Base-by-base conservation (phyloP, 371 early-diverging fungal species). In the Encephalitozoon hellem region DNA sequence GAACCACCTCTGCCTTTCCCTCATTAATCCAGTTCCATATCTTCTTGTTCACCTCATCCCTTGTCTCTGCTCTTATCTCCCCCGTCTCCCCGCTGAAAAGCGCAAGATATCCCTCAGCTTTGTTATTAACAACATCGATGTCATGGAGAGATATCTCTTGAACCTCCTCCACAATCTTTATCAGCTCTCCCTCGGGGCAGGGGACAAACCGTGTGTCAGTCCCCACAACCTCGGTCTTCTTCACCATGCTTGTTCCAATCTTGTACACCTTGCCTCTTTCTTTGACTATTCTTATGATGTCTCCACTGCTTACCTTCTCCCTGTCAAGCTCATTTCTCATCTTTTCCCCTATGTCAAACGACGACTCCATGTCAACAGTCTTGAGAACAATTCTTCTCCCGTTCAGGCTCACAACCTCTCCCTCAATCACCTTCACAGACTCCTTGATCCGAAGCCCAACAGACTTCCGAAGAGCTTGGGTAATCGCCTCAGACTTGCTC, bases 301-400 rank as follows among this genome's bases (percentile, higher is more conserved):
- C 97, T 47, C 92, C 91, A 38, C 93, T 92, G 84, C 90, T 88
- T 30, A 95, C 92, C 84, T 94, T 96, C 78, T 99, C 96, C 86
- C 93, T 93, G 84, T 91, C 92, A 77, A 99, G 83, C 30, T 92
- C 87, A 72, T 92, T 92, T 77, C 95, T 92, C 94, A 99, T 96
- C 86, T 95, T 96, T 72, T 90, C 90, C 3, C 97, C 97, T 77
- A 97, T 86, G 80, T 95, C 96, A 84, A 95, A 97, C 55, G 94
- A 90, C 23, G 97, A 95, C 86, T 99, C 99, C 96, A 97, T 96
- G 70, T 99, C 97, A 26, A 94, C 94, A 23, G 99, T 99, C 86
- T 97, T 97, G 41, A 97, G 83, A 51, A 93, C 93, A 70, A 99
- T 85, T 83, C 95, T 94, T n/a, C 94, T 94, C 0, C 86, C 93